Conservation (phyloP, 2,329 filamentous ascomycete species). For the Colletotrichum noveboracense region DNA sequence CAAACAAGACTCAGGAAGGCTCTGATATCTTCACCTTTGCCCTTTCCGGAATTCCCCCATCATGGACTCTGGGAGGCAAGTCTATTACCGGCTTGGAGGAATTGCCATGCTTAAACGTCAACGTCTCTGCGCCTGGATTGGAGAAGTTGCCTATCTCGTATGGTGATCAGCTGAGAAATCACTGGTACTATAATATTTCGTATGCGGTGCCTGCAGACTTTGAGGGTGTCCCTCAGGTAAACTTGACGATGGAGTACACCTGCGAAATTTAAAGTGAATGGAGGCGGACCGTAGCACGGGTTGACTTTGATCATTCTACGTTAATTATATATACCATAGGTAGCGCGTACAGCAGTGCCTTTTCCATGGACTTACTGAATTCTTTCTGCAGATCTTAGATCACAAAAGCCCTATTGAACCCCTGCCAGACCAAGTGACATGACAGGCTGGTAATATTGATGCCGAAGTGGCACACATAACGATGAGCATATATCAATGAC, state of each 20-base stretch:
- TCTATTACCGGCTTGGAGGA: constrained; percentile 35
- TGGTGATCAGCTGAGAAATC: constrained; percentile 40
- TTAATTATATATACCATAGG: not conserved
- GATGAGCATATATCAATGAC: not conserved
- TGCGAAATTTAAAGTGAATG: constrained; percentile 14
- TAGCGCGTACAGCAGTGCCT: not conserved
- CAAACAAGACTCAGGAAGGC: constrained; percentile 43
- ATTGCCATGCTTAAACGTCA: constrained; percentile 44
- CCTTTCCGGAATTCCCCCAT: constrained; percentile 40
- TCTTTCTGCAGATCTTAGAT: not conserved
- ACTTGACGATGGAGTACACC: constrained; percentile 35
- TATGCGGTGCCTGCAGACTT: constrained; percentile 47
- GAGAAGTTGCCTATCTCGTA: constrained; percentile 40
- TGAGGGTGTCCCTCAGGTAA: constrained; percentile 39
- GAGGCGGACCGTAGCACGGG: not conserved
- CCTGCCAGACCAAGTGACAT: not conserved
- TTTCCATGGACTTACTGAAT: rapidly evolving
- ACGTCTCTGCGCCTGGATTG: constrained; percentile 41
- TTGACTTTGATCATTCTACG: rapidly evolving
- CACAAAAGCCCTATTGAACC: rapidly evolving
- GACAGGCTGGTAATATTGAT: rapidly evolving
- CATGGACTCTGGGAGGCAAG: constrained; percentile 39
- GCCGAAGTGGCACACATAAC: not conserved
- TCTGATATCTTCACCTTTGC: constrained; percentile 44
- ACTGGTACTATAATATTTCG: constrained; percentile 51